Percentiles rank a stretch among this genome's conserved stretches.
Evolutionary conservation across 2,329 filamentous ascomycete species (phyloP).

Genomic region (Aspergillus sp.): DNA sequence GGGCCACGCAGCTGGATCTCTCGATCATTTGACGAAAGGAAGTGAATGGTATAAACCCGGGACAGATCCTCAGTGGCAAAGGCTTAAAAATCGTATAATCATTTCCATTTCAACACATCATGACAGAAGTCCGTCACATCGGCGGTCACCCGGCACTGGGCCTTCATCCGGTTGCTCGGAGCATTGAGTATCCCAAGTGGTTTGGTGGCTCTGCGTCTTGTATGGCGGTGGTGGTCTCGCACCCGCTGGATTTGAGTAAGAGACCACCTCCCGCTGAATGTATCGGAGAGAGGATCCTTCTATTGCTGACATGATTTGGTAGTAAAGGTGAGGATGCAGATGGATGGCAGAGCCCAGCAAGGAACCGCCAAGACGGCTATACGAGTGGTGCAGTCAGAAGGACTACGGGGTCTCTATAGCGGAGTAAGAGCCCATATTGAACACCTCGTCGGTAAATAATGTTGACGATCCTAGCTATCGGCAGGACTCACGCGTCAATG

Average conservation of each 20-base stretch:
- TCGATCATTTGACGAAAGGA: neutral
- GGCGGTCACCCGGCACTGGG: neutral
- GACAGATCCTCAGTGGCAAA: neutral
- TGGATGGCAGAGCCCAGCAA: slow-evolving; percentile 11
- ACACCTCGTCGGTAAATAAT: neutral
- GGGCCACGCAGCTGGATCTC: too few species aligned
- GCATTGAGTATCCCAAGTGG: slow-evolving; percentile 11
- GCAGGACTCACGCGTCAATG: slow-evolving; percentile 22
- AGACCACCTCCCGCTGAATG: too few species aligned
- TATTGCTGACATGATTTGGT: neutral
- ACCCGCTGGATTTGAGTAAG: slow-evolving; percentile 24
- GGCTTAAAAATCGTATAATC: neutral
- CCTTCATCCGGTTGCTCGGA: neutral
- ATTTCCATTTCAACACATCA: neutral
- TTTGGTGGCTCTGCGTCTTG: slow-evolving; percentile 25
- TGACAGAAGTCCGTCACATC: neutral
- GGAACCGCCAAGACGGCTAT: slow-evolving; percentile 15
- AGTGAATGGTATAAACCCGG: neutral
- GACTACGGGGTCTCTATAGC: slow-evolving; percentile 16
- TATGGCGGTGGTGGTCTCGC: slow-evolving; percentile 25
- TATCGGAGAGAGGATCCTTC: too few species aligned
- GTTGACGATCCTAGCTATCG: slow-evolving; percentile 13
- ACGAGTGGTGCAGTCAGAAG: slow-evolving; percentile 17
- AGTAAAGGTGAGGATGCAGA: slow-evolving; percentile 27
- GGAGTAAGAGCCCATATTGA: slow-evolving; percentile 10